Conservation (phyloP, 768 basidiomycete species). For the Tylopilus plumbeoviolaceoides region DNA sequence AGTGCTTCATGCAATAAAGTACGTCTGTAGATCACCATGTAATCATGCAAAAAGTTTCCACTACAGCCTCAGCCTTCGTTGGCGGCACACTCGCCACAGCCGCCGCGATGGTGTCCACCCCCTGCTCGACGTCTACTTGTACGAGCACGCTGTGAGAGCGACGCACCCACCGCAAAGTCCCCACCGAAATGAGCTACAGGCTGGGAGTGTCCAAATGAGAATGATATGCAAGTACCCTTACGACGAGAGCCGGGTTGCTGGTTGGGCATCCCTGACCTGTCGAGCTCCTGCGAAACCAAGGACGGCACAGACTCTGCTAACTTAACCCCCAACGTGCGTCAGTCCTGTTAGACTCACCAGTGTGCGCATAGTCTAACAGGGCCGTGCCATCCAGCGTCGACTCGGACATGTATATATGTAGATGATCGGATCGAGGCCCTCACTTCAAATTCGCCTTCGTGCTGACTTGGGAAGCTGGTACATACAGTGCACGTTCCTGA, state of each 20-base stretch:
- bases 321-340: constrained; percentile 23
- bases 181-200: constrained; percentile 20
- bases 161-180: constrained; percentile 14
- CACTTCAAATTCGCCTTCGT: background rate
- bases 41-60: no score
- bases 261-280: background rate
- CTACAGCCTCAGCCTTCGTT: no score
- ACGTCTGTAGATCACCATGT: no score
- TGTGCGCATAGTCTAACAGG: background rate
- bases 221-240: constrained; percentile 21
- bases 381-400: constrained; percentile 16
- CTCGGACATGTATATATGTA: constrained; percentile 30
- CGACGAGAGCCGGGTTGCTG: background rate
- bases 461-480: constrained; percentile 37
- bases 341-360: constrained; percentile 4
- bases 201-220: constrained; percentile 7
- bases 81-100: no score
- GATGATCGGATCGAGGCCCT: no score
- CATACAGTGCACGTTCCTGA: constrained; percentile 69
- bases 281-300: constrained; percentile 16
- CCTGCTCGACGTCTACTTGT: no score
- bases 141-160: no score
- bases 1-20: no score
- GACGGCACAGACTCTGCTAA: constrained; percentile 24
- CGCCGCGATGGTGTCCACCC: no score